Evolutionary conservation across 2,329 filamentous ascomycete genomes (phyloP), one percentile per base, ranked within the genome.

Genomic region (Colletotrichum chlorophyti): DNA sequence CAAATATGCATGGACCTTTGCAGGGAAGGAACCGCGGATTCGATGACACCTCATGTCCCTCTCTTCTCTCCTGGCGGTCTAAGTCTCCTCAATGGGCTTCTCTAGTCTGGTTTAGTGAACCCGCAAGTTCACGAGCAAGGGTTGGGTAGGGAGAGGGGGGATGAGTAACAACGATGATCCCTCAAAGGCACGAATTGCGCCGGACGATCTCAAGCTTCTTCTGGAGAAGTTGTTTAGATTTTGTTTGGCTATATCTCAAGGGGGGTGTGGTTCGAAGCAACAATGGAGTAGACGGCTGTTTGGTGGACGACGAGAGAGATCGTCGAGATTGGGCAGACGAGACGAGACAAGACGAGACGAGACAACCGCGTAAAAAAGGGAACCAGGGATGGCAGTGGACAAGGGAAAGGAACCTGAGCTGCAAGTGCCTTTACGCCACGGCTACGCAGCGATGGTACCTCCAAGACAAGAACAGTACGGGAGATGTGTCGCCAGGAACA

Each of bases 201-300:
- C n/a, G 53, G 38, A 55, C 46, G 53, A 42, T 38, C 46, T 27
- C 24, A 17, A 38, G 46, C 46, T 49, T 49, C 46, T 49, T 49
- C 17, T 29, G 46, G 46, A 27, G 24, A 37, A 27, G 15, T 37
- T 4, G 10, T 38, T 49, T 12, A 12, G 6, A 11, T 19, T 19
- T 24, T 29, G 23, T n/a, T 42, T 42, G 21, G 23, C 21, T 10
- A n/a, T 38, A 49, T 49, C 27, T 15, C 24, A 37, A 24, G 12
- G 15, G 32, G 34, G 32, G n/a, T 17, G 27, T 38, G 34, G 24
- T 23, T 38, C 19, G 23, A 15, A 46, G 31, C 7, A 29, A 10
- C 15, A n/a, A 37, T 37, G 34, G 34, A 37, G 14, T 19, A 37
- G n/a, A n/a, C n/a, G n/a, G n/a, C n/a, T n/a, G n/a, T 37, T 37